phyloP scores from a whole-genome alignment of 2,329 filamentous ascomycete genomes.

The Trichoderma breve region DNA sequence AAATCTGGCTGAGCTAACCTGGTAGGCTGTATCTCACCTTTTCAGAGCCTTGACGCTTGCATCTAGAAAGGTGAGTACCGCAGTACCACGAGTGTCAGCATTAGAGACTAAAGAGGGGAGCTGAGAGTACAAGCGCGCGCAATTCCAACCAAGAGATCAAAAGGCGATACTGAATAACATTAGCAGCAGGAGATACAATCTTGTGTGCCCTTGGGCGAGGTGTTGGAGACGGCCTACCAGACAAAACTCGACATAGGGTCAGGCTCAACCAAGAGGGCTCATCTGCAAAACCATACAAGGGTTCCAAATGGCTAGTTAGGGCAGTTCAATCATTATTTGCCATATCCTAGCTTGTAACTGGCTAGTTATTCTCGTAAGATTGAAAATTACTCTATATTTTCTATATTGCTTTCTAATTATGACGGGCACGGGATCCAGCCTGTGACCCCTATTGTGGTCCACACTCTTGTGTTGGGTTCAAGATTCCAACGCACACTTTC shows the following conservation, averaged over 20 bases:
- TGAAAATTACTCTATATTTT: not conserved
- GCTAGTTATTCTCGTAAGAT: not conserved
- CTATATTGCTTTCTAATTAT: not conserved
- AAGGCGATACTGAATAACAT: not conserved
- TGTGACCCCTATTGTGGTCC: not conserved
- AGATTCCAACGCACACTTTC: not conserved
- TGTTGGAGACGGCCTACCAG: not conserved
- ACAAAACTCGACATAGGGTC: not conserved
- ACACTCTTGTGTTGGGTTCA: not conserved
- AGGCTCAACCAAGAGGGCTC: not conserved
- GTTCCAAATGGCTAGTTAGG: not conserved
- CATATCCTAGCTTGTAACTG: not conserved
- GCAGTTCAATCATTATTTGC: too few species aligned
- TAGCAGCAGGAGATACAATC: not conserved
- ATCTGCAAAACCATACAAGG: not conserved
- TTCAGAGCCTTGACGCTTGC: not conserved
- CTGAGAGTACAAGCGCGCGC: not conserved
- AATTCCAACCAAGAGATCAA: not conserved
- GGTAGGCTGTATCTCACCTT: not conserved
- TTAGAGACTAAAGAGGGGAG: not conserved
- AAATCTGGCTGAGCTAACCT: not conserved
- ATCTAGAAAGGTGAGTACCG: not conserved
- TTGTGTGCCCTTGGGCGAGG: not conserved
- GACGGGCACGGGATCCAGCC: not conserved
- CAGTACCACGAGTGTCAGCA: not conserved